Evolutionary conservation across 2,329 filamentous ascomycete genomes (phyloP).

Genomic region (Colletotrichum higginsianum): DNA sequence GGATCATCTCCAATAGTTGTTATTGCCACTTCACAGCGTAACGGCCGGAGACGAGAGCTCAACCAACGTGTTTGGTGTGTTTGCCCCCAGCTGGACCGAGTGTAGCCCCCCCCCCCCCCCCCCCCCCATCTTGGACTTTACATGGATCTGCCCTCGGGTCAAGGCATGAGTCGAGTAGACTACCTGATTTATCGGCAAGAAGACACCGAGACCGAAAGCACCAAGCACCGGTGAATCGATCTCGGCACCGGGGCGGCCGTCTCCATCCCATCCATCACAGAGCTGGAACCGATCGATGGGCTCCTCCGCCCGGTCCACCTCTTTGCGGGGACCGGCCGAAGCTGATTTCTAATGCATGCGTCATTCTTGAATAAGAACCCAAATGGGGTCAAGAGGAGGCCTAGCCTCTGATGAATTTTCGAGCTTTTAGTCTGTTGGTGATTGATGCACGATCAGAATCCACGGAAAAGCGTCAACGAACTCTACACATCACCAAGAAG

Average conservation of each 20-base stretch:
- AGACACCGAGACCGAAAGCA: background rate
- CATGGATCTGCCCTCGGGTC: background rate
- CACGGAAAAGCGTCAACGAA: background rate
- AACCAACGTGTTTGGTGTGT: background rate
- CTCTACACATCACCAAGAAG: background rate
- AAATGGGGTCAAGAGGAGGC: background rate
- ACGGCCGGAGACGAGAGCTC: too few relatives aligned
- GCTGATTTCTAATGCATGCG: constrained; percentile 39
- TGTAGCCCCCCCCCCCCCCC: too few relatives aligned
- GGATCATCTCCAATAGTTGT: too few relatives aligned
- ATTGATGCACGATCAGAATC: background rate
- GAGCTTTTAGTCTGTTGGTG: too few relatives aligned
- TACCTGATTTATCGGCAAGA: background rate
- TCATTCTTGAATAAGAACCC: constrained; percentile 16
- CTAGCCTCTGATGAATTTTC: background rate
- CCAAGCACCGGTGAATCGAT: background rate
- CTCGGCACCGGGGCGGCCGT: background rate
- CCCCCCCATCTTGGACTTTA: background rate
- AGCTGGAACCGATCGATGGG: background rate
- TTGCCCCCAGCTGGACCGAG: background rate
- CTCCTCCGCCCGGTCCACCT: constrained; percentile 27
- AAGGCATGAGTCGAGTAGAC: background rate
- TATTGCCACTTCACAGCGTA: too few relatives aligned
- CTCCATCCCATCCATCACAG: too few relatives aligned
- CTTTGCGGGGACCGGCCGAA: constrained; percentile 26